Conservation (phyloP, 495 filamentous ascomycete genomes). For the Filosporella fistucella region DNA sequence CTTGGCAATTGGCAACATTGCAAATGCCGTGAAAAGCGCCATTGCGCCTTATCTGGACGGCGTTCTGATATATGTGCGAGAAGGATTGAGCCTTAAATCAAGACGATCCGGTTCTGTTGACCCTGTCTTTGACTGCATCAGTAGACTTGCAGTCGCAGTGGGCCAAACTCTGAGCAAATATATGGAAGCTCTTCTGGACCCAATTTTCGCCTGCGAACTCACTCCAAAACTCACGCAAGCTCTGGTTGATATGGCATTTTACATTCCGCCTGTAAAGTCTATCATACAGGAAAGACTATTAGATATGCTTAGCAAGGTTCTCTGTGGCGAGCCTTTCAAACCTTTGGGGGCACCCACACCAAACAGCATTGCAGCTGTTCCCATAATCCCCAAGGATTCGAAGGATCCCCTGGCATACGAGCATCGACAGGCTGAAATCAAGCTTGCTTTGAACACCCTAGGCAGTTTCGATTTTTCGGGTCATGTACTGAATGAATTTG, state of each 20-base stretch:
- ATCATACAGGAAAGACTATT: conserved; percentile 91
- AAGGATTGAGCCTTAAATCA: conserved; percentile 77
- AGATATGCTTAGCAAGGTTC: conserved; percentile 89
- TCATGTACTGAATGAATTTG: conserved; percentile 94
- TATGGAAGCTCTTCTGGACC: conserved; percentile 91
- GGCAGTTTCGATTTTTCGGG: conserved; percentile 95
- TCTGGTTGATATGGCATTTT: conserved; percentile 96
- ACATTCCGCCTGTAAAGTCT: conserved; percentile 89
- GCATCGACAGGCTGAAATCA: conserved; percentile 82
- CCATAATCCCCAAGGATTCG: conserved; percentile 81
- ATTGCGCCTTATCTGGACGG: conserved; percentile 95
- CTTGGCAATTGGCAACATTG: conserved; percentile 90
- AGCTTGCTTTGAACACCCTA: conserved; percentile 84
- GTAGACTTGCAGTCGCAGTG: conserved; percentile 89
- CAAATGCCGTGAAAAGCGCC: conserved; percentile 87
- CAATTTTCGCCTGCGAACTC: conserved; percentile 93
- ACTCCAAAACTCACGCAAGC: conserved; percentile 91
- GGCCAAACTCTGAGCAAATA: conserved; percentile 97
- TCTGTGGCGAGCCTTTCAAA: conserved; percentile 87
- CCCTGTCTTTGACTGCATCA: conserved; percentile 98
- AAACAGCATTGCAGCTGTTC: conserved; percentile 61
- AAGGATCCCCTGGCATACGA: conserved; percentile 66
- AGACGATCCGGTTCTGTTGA: conserved; percentile 71
- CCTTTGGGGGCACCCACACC: conserved; percentile 78
- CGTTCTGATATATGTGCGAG: conserved; percentile 85